Conservation (phyloP, 1,284 basidiomycete species). For the Meira miltonrushii region DNA sequence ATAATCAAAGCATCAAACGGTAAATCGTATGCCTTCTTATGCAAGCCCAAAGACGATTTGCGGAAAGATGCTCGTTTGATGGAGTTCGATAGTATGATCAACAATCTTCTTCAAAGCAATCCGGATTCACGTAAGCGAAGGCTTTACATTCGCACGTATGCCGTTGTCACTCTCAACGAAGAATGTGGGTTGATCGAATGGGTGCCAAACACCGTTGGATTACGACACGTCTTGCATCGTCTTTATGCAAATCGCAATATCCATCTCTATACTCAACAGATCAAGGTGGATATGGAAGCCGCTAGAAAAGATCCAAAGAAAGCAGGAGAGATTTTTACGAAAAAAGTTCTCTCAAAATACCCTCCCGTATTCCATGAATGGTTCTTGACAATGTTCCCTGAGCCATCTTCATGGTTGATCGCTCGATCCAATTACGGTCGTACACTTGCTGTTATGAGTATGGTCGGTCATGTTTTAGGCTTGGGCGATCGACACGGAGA, state of each 20-base stretch:
- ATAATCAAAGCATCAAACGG: conserved; percentile 79
- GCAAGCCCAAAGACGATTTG: conserved; percentile 96
- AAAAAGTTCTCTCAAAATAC: conserved; percentile 60
- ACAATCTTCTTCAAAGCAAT: conserved; percentile 88
- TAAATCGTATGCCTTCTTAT: conserved; percentile 80
- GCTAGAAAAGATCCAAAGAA: conserved; percentile 59
- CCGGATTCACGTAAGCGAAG: conserved; percentile 67
- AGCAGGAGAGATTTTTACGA: conserved; percentile 62
- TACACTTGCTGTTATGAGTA: conserved; percentile 95
- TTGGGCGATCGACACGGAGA: conserved; percentile 97
- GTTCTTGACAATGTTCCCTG: conserved; percentile 95
- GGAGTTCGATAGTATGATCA: conserved; percentile 98
- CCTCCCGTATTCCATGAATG: conserved; percentile 91
- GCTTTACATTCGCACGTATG: conserved; percentile 64
- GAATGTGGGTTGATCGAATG: conserved; percentile 98
- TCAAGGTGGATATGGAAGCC: conserved; percentile 61
- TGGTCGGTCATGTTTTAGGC: conserved; percentile 97
- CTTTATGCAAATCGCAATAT: conserved; percentile 60
- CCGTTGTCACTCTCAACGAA: conserved; percentile 92
- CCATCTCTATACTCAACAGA: conserved; percentile 55
- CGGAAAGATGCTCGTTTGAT: conserved; percentile 95
- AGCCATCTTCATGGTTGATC: conserved; percentile 88
- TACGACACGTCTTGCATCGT: conserved; percentile 72
- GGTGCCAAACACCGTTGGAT: conserved; percentile 87
- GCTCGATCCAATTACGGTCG: conserved; percentile 79